Percentiles rank a stretch among this genome's conserved stretches.
These are phyloP conservation scores for Phaeophleospora eucalypticola DNA, from an alignment of 2,329 filamentous ascomycete species.

Conservation along the genomic window DNA sequence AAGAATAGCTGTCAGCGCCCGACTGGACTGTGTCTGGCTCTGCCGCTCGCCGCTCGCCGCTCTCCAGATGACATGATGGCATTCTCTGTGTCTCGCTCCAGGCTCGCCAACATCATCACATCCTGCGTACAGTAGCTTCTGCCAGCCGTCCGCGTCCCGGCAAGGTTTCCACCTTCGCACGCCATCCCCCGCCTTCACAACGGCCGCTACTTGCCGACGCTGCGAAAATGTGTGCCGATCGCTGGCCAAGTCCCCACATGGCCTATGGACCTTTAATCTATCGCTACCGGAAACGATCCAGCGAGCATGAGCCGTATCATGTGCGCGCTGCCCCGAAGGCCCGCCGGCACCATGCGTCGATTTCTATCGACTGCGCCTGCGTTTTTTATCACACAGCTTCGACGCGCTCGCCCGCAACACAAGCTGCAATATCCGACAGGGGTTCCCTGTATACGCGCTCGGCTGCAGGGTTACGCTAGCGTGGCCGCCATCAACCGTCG, in stretches of 20 bases:
- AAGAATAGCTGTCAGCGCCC: too few species aligned
- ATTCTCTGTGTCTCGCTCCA: not conserved
- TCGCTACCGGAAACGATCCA: not conserved
- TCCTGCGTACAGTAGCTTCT: not conserved
- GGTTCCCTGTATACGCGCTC: not conserved
- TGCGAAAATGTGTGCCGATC: not conserved
- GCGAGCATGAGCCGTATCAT: not conserved
- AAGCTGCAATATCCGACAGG: not conserved
- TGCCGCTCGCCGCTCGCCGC: too few species aligned
- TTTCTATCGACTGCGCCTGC: not conserved
- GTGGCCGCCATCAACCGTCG: conserved; percentile 4
- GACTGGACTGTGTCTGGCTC: too few species aligned
- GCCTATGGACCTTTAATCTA: not conserved
- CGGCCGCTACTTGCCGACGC: not conserved
- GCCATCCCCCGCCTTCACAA: conserved; percentile 1
- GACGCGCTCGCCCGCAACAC: not conserved
- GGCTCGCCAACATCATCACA: too few species aligned
- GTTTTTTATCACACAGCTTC: not conserved
- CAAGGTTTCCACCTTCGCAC: conserved; percentile 1
- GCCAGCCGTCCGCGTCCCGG: not conserved
- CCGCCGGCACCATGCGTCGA: not conserved
- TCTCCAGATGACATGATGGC: too few species aligned
- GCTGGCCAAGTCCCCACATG: not conserved
- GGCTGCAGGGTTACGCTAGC: not conserved
- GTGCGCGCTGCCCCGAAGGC: not conserved